These are phyloP conservation scores for Geosmithia morbida DNA, from an alignment of 2,329 filamentous ascomycete species.

Conservation along the genomic window DNA sequence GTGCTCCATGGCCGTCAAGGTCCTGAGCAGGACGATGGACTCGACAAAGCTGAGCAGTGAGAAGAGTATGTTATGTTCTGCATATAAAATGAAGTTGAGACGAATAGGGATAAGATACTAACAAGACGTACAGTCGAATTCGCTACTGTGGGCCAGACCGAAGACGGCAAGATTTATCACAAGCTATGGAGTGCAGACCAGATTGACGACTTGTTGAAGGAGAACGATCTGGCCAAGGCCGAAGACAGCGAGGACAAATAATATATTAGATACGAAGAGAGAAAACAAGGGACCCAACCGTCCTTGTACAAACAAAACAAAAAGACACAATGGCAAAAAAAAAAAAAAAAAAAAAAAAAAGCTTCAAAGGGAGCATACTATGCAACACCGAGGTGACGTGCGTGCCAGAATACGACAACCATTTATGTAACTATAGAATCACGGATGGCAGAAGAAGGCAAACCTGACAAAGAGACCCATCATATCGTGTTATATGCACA, in stretches of 20 bases:
- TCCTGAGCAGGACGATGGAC: conserved; percentile 99
- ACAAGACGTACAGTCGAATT: conserved; percentile 62
- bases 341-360: background rate
- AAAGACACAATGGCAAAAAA: background rate
- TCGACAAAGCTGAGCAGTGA: conserved; percentile 97
- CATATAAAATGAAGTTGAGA: background rate
- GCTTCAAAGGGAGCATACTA: background rate
- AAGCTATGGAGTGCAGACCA: conserved; percentile 94
- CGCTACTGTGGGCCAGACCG: conserved; percentile 90
- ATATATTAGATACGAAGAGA: conserved; percentile 4
- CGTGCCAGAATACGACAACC: background rate
- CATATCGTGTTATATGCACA: background rate
- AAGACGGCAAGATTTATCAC: conserved; percentile 94
- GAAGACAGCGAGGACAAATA: conserved; percentile 57
- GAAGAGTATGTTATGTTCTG: conserved; percentile 63
- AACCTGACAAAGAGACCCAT: background rate
- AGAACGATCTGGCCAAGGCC: conserved; percentile 87
- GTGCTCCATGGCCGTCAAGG: conserved; percentile 94
- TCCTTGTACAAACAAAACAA: background rate
- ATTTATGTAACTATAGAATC: background rate
- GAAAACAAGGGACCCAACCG: background rate
- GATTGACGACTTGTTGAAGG: conserved; percentile 85
- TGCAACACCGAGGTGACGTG: background rate
- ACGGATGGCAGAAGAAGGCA: too few relatives aligned
- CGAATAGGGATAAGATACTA: conserved; percentile 3